Evolutionary conservation across 2,329 filamentous ascomycete species (phyloP), one percentile per base, ranked within the genome.

Genomic region (Penicillium digitatum): DNA sequence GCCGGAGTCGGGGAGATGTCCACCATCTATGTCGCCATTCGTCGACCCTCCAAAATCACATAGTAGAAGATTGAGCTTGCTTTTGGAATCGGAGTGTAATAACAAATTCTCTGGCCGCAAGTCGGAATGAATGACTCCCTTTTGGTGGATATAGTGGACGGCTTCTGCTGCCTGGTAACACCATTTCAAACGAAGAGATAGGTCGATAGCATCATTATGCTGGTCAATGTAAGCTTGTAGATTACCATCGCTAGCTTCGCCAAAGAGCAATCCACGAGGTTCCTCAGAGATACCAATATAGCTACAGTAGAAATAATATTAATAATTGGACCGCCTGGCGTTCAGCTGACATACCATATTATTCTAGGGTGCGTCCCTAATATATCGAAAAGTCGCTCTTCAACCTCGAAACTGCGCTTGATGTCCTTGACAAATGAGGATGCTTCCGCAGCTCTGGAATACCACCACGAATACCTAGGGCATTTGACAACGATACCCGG

Each of bases 101-200:
- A 73, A 62, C 37, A 69, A 63, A 45, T 72, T 72, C 22, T 63
- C 57, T 39, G 68, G 67, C 27, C 66, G 65, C 24, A 72, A 62
- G 59, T 73, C 69, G 14, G 66, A 72, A 57, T 72, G 67, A 34
- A 72, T 66, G 9, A 73, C 64, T 24, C 68, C 69, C 18, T 59
- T 61, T 48, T 54, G 45, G 50, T 72, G 67, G 20, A 71, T 64
- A 53, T 63, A 68, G 35, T 55, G 55, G 49, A 72, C 55, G 18
- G 65, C 61, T 60, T 71, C 68, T 24, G 63, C 63, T 39, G 64
- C 62, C 58, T 72, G 63, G 26, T 53, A 48, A 52, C 63, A 66
- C 68, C 66, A 72, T 47, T 62, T 67, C 32, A 52, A 52, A 27
- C 56, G 64, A 39, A 60, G 46, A 49, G 53, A 45, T n/a, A 57